phyloP scores from a whole-genome alignment of 2,329 filamentous ascomycete genomes.

The Mariannaea sp. region DNA sequence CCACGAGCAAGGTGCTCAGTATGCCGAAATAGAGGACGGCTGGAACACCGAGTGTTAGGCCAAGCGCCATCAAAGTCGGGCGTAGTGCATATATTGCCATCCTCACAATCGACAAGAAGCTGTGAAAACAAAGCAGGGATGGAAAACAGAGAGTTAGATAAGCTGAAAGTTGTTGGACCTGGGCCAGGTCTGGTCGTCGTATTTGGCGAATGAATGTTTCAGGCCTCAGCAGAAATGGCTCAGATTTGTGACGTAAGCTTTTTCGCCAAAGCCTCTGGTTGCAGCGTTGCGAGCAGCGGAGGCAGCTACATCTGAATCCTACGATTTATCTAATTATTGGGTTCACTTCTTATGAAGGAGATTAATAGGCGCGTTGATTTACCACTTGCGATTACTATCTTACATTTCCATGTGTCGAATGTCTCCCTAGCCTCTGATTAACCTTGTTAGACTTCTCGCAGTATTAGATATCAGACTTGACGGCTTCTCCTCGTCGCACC shows the following conservation, averaged over 20 bases:
- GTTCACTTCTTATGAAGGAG: no score
- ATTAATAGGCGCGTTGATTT: no score
- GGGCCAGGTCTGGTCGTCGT: neutral
- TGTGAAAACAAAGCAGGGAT: neutral
- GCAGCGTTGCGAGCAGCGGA: no score
- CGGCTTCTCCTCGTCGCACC: no score
- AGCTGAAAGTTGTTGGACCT: neutral
- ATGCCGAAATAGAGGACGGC: conserved; percentile 26
- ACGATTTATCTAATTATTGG: no score
- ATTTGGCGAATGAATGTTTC: neutral
- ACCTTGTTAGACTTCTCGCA: no score
- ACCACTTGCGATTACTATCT: no score
- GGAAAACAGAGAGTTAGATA: neutral
- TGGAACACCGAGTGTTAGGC: conserved; percentile 22
- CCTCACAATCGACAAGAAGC: neutral
- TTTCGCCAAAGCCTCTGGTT: no score
- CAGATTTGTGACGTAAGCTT: neutral
- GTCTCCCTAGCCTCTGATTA: no score
- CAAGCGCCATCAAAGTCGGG: conserved; percentile 23
- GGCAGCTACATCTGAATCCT: no score
- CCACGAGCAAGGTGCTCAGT: conserved; percentile 18
- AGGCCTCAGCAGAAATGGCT: neutral
- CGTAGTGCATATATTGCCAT: conserved; percentile 17
- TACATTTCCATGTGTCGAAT: no score
- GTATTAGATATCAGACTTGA: no score